Percentiles rank a stretch among this genome's conserved stretches.
Evolutionary conservation across 208 protist species (phyloP).

Genomic region (Leishmania major): DNA sequence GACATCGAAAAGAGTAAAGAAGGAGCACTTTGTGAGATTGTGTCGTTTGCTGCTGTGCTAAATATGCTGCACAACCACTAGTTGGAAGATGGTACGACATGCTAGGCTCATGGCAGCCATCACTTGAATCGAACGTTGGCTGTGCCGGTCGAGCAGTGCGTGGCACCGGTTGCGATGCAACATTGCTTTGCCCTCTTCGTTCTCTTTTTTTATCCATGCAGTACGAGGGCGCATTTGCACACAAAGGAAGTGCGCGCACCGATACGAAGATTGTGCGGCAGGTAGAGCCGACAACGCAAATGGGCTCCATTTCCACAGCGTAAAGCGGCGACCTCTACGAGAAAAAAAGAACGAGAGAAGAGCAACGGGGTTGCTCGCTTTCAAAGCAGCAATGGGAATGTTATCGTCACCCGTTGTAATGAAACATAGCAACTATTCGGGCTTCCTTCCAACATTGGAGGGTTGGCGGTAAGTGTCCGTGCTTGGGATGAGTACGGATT

Average conservation of each 20-base stretch:
- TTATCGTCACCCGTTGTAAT: not conserved
- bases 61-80: not conserved
- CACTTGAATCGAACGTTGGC: not conserved
- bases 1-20: not conserved
- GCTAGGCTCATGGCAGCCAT: too few species aligned
- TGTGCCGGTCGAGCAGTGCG: not conserved
- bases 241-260: not conserved
- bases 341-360: not conserved
- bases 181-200: not conserved
- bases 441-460: not conserved
- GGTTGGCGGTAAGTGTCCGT: conserved; percentile 11
- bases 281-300: not conserved
- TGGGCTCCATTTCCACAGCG: not conserved
- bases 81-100: not conserved
- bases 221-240: not conserved
- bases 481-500: conserved; percentile 35
- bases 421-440: not conserved
- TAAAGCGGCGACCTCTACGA: not conserved
- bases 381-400: not conserved
- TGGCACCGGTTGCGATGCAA: not conserved
- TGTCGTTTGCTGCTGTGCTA: not conserved
- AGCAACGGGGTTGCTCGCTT: not conserved
- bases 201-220: not conserved
- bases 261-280: not conserved
- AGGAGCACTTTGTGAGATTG: not conserved